Conservation (phyloP, 1,284 basidiomycete genomes). For the Ceratobasidium sp. region DNA sequence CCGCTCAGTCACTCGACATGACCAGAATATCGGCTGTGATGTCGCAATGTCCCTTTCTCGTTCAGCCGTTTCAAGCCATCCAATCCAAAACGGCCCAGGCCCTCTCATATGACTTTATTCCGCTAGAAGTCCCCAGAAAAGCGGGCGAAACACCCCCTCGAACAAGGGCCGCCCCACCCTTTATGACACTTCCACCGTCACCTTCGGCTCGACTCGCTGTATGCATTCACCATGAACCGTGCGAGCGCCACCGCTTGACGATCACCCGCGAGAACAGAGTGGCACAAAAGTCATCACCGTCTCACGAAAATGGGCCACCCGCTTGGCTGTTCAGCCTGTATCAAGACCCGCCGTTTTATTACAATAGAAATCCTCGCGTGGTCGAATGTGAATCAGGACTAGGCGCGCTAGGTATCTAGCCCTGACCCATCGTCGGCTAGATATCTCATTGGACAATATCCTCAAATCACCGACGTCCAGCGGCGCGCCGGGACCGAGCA, state of each 20-base stretch:
- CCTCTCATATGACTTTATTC: background rate
- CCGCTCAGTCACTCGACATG: too few relatives aligned
- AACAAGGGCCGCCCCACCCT: background rate
- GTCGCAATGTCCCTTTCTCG: background rate
- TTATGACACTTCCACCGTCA: background rate
- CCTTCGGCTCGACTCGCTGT: too few relatives aligned
- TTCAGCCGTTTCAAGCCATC: background rate
- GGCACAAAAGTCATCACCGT: background rate
- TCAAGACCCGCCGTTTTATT: background rate
- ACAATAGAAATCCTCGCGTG: background rate
- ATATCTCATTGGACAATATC: background rate
- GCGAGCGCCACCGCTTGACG: background rate
- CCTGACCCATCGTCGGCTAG: background rate
- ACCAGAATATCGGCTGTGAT: background rate
- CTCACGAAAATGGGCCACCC: background rate
- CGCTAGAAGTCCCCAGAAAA: constrained; percentile 9
- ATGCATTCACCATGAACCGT: background rate
- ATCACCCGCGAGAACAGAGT: background rate
- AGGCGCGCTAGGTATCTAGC: background rate
- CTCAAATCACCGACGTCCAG: background rate
- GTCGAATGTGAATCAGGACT: too few relatives aligned
- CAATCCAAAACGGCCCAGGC: background rate
- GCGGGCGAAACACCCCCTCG: constrained; percentile 3
- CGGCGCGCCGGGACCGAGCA: background rate
- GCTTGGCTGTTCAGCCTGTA: background rate